Evolutionary conservation across 2,329 filamentous ascomycete genomes (phyloP), one percentile per base, ranked within the genome.

Genomic region (Capronia coronata): DNA sequence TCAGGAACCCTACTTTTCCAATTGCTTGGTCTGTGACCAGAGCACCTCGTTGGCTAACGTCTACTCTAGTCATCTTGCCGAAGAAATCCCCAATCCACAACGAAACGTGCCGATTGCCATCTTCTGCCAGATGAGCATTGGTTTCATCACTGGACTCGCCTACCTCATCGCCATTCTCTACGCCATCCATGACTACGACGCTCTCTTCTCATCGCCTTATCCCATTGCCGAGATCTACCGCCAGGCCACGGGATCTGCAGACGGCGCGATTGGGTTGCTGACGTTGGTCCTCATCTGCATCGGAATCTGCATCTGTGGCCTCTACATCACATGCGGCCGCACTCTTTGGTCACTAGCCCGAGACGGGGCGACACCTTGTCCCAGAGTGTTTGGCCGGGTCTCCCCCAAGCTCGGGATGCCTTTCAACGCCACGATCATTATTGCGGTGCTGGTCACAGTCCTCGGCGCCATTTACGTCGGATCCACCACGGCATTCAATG

Each of bases 221-320:
- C 83, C 84, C 0, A 76, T 86, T 10, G 78, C 80, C 5, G 78
- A 82, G 45, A 81, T 87, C 51, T 87, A 86, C 64, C 71, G 63
- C 19, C 78, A 82, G 63, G 77, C 76, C 0, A 80, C 77, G 0
- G 71, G 73, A 0, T 75, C 72, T 1, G 67, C 66, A 0, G 69
- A 68, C 0, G 78, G 76, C 1, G 74, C 77, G 0, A 70, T 75
- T 0, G 76, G 74, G 0, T 64, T 81, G 2, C 67, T 79, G 0
- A 63, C 76, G 23, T 69, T 84, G 1, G 70, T 78, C 22, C 72
- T 78, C 55, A 61, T 81, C 1, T 73, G 76, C 1, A 74, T 73
- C 1, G 68, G 78, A 49, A 69, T 72, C 52, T 75, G 74, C 37
- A 67, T 73, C 23, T 71, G 77, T 4, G 79, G 80, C 7, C 74